Conservation (phyloP, 2,329 filamentous ascomycete species). For the Pseudohalonectria lignicola region DNA sequence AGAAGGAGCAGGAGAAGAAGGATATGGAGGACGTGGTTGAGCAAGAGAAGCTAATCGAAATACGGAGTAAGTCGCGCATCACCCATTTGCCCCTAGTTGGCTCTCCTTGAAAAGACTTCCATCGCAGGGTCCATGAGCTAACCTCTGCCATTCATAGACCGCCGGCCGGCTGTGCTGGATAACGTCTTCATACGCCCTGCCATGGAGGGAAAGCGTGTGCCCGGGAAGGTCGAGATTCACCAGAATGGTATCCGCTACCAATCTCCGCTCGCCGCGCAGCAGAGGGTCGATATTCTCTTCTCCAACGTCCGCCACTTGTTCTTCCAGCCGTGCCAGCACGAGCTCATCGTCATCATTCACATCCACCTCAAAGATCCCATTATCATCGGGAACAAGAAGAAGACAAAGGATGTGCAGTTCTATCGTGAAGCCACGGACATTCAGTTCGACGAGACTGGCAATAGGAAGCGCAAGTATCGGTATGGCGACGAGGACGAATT, state of each 20-base stretch:
- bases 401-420: conserved; percentile 98
- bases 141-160: too few relatives aligned
- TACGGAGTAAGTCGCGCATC: conserved; percentile 75
- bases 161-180: conserved; percentile 79
- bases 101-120: too few relatives aligned
- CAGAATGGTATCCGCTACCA: conserved; percentile 97
- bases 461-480: conserved; percentile 92
- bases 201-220: conserved; percentile 92
- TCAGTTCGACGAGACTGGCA: conserved; percentile 97
- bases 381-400: conserved; percentile 93
- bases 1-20: conserved; percentile 97
- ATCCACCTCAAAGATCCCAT: conserved; percentile 97
- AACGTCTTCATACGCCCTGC: conserved; percentile 94
- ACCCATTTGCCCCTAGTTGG: too few relatives aligned
- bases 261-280: conserved; percentile 66
- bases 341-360: conserved; percentile 95
- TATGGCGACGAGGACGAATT: conserved; percentile 99
- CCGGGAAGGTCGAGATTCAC: conserved; percentile 93
- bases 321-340: conserved; percentile 94
- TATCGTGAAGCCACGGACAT: conserved; percentile 97
- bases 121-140: too few relatives aligned
- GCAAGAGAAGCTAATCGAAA: conserved; percentile 92
- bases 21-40: conserved; percentile 99
- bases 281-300: conserved; percentile 88
- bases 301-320: conserved; percentile 98